Evolutionary conservation across 371 early-diverging fungal species (phyloP).

Genomic region (Haplosporangium sp.): DNA sequence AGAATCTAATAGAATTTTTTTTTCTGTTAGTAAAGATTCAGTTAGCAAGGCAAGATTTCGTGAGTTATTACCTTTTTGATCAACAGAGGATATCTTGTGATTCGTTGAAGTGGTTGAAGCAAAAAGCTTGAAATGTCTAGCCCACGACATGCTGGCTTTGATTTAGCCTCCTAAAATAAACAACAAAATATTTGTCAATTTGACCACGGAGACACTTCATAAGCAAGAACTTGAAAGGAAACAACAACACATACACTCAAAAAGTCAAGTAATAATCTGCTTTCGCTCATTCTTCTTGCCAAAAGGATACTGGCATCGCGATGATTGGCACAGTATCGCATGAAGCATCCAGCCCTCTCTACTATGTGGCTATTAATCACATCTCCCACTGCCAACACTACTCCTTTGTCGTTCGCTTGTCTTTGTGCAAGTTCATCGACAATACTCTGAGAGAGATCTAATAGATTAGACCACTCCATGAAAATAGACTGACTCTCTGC

Average conservation of each 20-base stretch:
- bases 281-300: conserved; percentile 21
- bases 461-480: conserved; percentile 37
- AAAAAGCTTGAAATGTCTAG: conserved; percentile 89
- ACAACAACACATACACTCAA: conserved; percentile 24
- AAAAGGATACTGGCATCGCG: conserved; percentile 35
- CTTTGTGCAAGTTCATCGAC: conserved; percentile 44
- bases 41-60: background rate
- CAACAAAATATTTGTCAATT: too few relatives aligned
- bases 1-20: conserved; percentile 64
- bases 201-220: background rate
- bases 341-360: conserved; percentile 39
- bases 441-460: conserved; percentile 44
- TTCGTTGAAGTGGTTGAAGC: conserved; percentile 93
- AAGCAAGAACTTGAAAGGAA: background rate
- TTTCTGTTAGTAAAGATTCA: background rate
- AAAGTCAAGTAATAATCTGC: conserved; percentile 29
- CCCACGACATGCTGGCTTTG: conserved; percentile 79
- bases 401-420: conserved; percentile 36
- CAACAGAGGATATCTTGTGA: conserved; percentile 92
- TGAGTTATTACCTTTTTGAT: conserved; percentile 73
- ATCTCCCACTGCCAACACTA: conserved; percentile 61
- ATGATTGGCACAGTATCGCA: conserved; percentile 47
- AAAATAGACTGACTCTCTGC: conserved; percentile 41
- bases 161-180: conserved; percentile 60
- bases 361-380: conserved; percentile 50